Conservation (phyloP, 1,284 basidiomycete genomes). For the Pterula multifida region DNA sequence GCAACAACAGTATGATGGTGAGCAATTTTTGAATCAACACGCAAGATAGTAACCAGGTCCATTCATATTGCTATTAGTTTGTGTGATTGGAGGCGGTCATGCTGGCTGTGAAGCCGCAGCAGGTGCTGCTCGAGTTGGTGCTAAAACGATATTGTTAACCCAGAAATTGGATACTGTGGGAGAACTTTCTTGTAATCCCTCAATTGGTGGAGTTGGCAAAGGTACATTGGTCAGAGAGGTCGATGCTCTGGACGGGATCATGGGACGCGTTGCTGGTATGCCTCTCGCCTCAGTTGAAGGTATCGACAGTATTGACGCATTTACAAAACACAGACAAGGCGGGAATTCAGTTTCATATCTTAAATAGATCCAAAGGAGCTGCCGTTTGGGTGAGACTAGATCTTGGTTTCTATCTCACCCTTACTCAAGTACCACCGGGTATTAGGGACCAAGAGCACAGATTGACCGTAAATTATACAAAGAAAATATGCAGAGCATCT, state of each 20-base stretch:
- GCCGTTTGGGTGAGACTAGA: conserved; percentile 64
- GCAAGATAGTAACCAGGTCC: not conserved
- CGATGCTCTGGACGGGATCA: conserved; percentile 78
- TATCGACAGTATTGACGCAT: not conserved
- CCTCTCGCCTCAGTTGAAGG: conserved; percentile 5
- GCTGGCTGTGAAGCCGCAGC: conserved; percentile 87
- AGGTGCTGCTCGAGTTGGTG: conserved; percentile 73
- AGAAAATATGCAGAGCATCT: conserved; percentile 60
- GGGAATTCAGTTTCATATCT: conserved; percentile 77
- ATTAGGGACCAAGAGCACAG: conserved; percentile 81
- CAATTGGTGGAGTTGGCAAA: conserved; percentile 82
- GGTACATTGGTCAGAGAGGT: conserved; percentile 82
- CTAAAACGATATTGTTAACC: conserved; percentile 70
- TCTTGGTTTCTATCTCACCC: not conserved
- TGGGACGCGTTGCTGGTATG: conserved; percentile 63
- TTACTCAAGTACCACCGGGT: conserved; percentile 3
- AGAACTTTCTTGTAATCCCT: conserved; percentile 86
- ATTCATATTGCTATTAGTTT: conserved; percentile 33
- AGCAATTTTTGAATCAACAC: not conserved
- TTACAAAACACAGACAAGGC: conserved; percentile 52
- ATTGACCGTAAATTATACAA: conserved; percentile 81
- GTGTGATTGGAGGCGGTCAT: conserved; percentile 86
- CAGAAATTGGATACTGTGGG: conserved; percentile 74
- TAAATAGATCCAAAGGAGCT: conserved; percentile 78
- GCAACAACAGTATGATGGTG: not conserved